Conservation (phyloP, 2,329 filamentous ascomycete genomes). For the Thielaviopsis populi region DNA sequence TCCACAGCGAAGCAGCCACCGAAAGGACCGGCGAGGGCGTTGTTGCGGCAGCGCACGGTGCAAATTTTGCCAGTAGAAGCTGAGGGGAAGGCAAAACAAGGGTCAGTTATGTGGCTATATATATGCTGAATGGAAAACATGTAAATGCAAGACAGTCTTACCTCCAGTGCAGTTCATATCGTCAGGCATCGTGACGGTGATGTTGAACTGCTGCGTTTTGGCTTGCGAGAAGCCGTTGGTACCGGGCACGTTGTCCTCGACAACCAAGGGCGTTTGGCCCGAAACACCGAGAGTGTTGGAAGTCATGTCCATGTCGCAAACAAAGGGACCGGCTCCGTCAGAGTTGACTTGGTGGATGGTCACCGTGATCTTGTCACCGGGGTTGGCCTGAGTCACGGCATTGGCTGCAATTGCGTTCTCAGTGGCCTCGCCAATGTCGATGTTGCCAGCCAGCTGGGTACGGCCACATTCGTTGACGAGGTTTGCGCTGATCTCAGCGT, state of each 20-base stretch:
- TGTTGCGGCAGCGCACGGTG: constrained; percentile 45
- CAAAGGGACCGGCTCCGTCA: constrained; percentile 39
- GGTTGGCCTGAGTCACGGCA: constrained; percentile 35
- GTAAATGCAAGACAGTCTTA: constrained; percentile 21
- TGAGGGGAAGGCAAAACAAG: constrained; percentile 17
- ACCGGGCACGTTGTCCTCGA: constrained; percentile 45
- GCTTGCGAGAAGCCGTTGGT: constrained; percentile 41
- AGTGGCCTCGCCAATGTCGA: constrained; percentile 43
- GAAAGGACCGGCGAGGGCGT: constrained; percentile 40
- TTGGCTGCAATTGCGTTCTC: constrained; percentile 34
- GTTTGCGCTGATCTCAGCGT: constrained; percentile 37
- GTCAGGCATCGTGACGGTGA: constrained; percentile 38
- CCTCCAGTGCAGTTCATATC: constrained; percentile 36
- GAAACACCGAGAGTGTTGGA: constrained; percentile 28
- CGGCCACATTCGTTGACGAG: constrained; percentile 46
- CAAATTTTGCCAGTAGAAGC: constrained; percentile 43
- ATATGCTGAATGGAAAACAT: too few relatives aligned
- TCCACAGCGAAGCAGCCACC: constrained; percentile 43
- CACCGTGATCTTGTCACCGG: constrained; percentile 30
- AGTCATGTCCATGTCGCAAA: constrained; percentile 37
- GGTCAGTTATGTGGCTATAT: background rate
- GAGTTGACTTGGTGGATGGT: constrained; percentile 41
- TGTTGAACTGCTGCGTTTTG: constrained; percentile 40
- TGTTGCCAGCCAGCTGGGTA: constrained; percentile 45
- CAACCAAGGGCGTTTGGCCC: constrained; percentile 28